Evolutionary conservation across 2,329 filamentous ascomycete species (phyloP), one percentile per base, ranked within the genome.

Genomic region (Sarocladium strictum): DNA sequence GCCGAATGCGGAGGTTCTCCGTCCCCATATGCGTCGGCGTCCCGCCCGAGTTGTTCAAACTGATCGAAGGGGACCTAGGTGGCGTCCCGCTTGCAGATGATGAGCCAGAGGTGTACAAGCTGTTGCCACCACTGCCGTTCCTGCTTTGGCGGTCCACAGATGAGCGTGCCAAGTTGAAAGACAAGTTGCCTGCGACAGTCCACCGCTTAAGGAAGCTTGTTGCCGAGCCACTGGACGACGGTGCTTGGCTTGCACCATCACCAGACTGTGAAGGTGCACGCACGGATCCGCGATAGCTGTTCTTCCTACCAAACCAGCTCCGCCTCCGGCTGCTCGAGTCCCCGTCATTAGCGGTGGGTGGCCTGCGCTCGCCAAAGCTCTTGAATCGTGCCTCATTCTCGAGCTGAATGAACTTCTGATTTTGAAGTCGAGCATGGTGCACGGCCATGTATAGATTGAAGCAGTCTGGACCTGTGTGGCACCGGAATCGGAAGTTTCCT

Each of bases 401-500:
- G 17, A 86, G 75, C 49, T 81, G 76, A 55, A 81, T 91, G 72
- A 93, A 97, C 54, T 91, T 93, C 53, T 90, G 87, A 66, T 97
- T 97, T 71, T 96, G 90, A 67, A 96, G 88, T 49, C 94, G 87
- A 19, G 92, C 86, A 57, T 88, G 81, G 69, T 97, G 95, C 58
- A 97, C 92, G 41, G 93, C 82, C 64, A 81, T 81, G 70, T 97
- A 99, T 3, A 99, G 77, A 33, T 81, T 79, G 60, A 88, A 85
- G 65, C 92, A 95, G 58, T 97, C 93, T 41, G 84, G 79, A 2
- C 84, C 78, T 47, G 81, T 89, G 40, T 86, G 77, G 49, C 90
- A 90, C 40, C 94, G 87, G 79, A 97, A 94, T 76, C 95, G 93
- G 72, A 96, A 89, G 66, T 95, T 94, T 62, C 74, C 77, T 29